Conservation (phyloP, 2,329 filamentous ascomycete genomes). For the Thielaviopsis musarum region DNA sequence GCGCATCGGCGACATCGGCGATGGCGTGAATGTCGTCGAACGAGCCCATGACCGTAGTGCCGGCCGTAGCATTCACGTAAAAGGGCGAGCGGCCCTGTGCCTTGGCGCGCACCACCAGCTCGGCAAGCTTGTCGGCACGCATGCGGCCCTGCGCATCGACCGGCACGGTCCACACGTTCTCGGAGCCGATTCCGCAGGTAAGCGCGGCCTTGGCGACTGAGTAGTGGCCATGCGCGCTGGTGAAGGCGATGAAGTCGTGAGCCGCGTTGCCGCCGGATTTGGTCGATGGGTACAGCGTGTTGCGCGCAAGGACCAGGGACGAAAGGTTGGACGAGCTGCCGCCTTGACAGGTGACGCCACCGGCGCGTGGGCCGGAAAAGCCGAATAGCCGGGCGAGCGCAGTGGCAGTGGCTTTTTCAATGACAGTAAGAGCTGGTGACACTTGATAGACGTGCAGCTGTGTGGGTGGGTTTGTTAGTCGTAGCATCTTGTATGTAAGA, state of each 20-base stretch:
- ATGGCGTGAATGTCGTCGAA: conserved; percentile 68
- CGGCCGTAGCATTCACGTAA: conserved; percentile 90
- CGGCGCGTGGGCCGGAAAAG: conserved; percentile 49
- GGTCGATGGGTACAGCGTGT: conserved; percentile 64
- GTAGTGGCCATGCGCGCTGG: conserved; percentile 82
- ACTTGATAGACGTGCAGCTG: conserved; percentile 83
- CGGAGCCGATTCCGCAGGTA: conserved; percentile 66
- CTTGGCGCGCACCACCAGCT: conserved; percentile 43
- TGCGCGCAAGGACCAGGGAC: conserved; percentile 74
- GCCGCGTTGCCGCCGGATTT: conserved; percentile 54
- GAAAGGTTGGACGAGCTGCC: conserved; percentile 74
- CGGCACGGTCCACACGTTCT: conserved; percentile 55
- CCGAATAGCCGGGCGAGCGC: conserved; percentile 63
- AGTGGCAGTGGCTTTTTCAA: conserved; percentile 69
- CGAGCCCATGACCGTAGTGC: conserved; percentile 81
- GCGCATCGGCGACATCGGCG: conserved; percentile 48
- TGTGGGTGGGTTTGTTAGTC: background rate
- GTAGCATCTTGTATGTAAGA: background rate
- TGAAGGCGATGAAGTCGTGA: conserved; percentile 65
- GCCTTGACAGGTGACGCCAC: conserved; percentile 66
- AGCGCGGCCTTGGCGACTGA: conserved; percentile 89
- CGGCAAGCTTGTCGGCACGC: conserved; percentile 46
- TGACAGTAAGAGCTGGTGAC: conserved; percentile 69
- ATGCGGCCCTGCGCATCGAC: conserved; percentile 61
- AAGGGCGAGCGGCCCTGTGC: conserved; percentile 62